Conservation (phyloP, 2,329 filamentous ascomycete species). For the Blastomyces parvus region DNA sequence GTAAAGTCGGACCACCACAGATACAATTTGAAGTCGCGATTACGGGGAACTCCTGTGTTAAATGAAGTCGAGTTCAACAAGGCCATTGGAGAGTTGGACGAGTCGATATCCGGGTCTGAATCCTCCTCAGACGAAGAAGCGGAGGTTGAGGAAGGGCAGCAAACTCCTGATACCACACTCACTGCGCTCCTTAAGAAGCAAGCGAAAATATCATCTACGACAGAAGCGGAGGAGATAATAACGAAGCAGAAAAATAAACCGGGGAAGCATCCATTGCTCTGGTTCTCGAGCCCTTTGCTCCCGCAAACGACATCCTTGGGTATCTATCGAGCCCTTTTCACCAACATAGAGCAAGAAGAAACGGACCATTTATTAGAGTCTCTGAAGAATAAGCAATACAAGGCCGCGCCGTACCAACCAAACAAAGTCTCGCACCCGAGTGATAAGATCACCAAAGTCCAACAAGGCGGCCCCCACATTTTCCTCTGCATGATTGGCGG, state of each 20-base stretch:
- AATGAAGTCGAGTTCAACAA: conserved; percentile 78
- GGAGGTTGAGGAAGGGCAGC: conserved; percentile 38
- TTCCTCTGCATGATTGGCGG: conserved; percentile 99
- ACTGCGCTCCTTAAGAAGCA: conserved; percentile 73
- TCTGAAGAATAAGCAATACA: conserved; percentile 66
- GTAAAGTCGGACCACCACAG: conserved; percentile 82
- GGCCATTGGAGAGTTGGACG: conserved; percentile 73
- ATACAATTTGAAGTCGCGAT: conserved; percentile 89
- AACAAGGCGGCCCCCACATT: conserved; percentile 61
- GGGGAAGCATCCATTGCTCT: conserved; percentile 67
- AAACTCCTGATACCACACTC: conserved; percentile 45
- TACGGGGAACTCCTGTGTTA: conserved; percentile 62
- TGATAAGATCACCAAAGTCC: conserved; percentile 49
- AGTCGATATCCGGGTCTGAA: conserved; percentile 76
- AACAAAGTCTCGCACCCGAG: conserved; percentile 33
- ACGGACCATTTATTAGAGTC: conserved; percentile 55
- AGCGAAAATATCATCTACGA: conserved; percentile 55
- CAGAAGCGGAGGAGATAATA: conserved; percentile 41
- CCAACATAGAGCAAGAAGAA: conserved; percentile 58
- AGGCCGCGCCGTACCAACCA: conserved; percentile 42
- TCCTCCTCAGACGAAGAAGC: conserved; percentile 60
- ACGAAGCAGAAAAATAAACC: conserved; percentile 42
- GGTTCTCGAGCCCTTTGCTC: conserved; percentile 69
- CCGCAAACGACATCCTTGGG: conserved; percentile 74
- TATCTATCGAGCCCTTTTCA: conserved; percentile 74